A percentile compares a stretch with the other conserved stretches of the same genome.
phyloP scores from a whole-genome alignment of 805 yeast genomes.

The Isabelozyma gotoi region DNA sequence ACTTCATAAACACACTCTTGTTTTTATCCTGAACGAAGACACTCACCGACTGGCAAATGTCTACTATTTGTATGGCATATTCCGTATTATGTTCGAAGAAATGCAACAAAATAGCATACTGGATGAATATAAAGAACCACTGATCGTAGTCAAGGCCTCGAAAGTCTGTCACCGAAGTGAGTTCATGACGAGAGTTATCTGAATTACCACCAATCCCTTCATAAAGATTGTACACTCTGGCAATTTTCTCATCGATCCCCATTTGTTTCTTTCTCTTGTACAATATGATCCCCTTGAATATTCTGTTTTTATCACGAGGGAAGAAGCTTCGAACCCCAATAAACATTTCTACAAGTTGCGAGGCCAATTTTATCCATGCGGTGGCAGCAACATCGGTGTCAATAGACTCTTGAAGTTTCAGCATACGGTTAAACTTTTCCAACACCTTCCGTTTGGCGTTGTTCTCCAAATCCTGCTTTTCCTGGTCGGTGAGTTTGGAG shows the following conservation, averaged over 20 bases:
- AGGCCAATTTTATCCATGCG: conserved; percentile 82
- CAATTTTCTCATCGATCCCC: conserved; percentile 71
- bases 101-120: conserved; percentile 68
- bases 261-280: conserved; percentile 60
- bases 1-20: conserved; percentile 57
- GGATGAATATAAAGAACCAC: conserved; percentile 87
- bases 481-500: conserved; percentile 37
- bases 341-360: conserved; percentile 81
- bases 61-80: conserved; percentile 50
- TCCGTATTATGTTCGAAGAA: conserved; percentile 65
- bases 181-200: conserved; percentile 21
- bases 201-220: conserved; percentile 48
- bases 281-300: conserved; percentile 65
- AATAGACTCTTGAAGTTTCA: conserved; percentile 43
- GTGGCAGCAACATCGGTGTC: conserved; percentile 58
- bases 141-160: conserved; percentile 73
- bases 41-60: conserved; percentile 73
- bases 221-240: conserved; percentile 63
- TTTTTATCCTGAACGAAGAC: conserved; percentile 70
- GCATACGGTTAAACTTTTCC: conserved; percentile 55
- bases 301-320: conserved; percentile 69
- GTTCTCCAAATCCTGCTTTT: conserved; percentile 55
- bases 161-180: conserved; percentile 54
- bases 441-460: conserved; percentile 57
- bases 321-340: conserved; percentile 76